Evolutionary conservation across 441 rosid genomes (phyloP).

Genomic region (Populus tomentosa): DNA sequence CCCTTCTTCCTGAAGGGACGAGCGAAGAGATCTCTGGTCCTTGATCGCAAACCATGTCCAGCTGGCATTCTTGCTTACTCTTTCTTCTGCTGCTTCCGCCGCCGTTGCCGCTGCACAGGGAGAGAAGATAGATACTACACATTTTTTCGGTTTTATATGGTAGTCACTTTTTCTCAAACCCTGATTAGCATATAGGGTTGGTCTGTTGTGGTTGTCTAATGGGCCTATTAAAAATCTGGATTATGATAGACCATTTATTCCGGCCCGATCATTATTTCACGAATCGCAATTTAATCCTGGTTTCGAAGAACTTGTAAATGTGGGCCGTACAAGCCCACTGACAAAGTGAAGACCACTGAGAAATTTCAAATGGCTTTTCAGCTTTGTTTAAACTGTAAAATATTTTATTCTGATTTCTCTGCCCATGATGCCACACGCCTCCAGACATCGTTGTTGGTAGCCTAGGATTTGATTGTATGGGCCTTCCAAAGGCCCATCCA

Average conservation of each 20-base stretch:
- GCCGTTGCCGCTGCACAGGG: too few species aligned
- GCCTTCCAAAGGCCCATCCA: too few species aligned
- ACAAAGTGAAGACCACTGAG: background rate
- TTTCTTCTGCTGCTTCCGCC: background rate
- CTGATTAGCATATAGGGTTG: background rate
- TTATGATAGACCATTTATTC: background rate
- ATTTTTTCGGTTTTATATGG: too few species aligned
- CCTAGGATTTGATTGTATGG: too few species aligned
- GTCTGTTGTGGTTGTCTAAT: too few species aligned
- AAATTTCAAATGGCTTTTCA: background rate
- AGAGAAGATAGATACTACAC: too few species aligned
- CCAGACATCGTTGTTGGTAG: too few species aligned
- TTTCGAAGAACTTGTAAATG: background rate
- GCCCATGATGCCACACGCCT: too few species aligned
- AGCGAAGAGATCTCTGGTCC: conserved; percentile 73
- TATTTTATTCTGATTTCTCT: too few species aligned
- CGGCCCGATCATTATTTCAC: background rate
- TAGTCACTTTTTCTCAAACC: background rate
- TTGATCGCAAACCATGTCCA: conserved; percentile 63
- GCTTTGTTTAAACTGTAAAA: too few species aligned
- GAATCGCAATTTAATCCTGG: background rate
- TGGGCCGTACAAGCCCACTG: background rate
- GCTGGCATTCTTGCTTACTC: conserved; percentile 47
- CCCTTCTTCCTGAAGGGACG: conserved; percentile 84
- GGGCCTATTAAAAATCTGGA: background rate